Evolutionary conservation across 2,329 filamentous ascomycete genomes (phyloP), one percentile per base, ranked within the genome.

Genomic region (Neurospora sp.): DNA sequence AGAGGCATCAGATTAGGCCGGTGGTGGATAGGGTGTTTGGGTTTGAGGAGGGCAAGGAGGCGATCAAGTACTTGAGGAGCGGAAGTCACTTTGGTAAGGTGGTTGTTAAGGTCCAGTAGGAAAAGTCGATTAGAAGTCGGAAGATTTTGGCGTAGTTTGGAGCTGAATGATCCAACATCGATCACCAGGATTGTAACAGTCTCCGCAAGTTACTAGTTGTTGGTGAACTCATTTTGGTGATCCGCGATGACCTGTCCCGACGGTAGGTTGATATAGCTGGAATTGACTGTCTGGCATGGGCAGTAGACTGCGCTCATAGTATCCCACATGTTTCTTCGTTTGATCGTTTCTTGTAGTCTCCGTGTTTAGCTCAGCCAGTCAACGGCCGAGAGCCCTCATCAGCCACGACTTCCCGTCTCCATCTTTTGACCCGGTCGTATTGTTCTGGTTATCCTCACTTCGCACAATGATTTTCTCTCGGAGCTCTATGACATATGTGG

Each of bases 51-150:
- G 78, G 77, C 2, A 78, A 76, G 67, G 79, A 81, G 70, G 85
- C 84, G 3, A 81, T 86, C 71, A 76, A 84, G 71, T 85, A 86
- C 71, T 78, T 86, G 75, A 83, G 79, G 76, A 80, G 78, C 41
- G 82, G 85, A 52, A 81, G 81, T 70, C 85, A 87, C 74, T 83
- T 87, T 73, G 85, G 85, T n/a, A 87, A 87, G 77, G 78, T 87
- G 39, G 78, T 82, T 28, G 80, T 87, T 69, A 80, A 74, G 67
- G 77, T 80, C 10, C 23, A 52, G 19, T 28, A 46, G n/a, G 3
- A 6, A 46, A 28, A 10, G 39, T 37, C 4, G 17, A 37, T 33
- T 36, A 12, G 6, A 11, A 11, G 28, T 33, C 28, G 4, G 28
- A 33, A 33, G 5, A 33, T 33, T 33, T 33, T 33, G 28, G 28